phyloP scores from a whole-genome alignment of 2,329 filamentous ascomycete species.

The Sclerotiophoma versabilis region DNA sequence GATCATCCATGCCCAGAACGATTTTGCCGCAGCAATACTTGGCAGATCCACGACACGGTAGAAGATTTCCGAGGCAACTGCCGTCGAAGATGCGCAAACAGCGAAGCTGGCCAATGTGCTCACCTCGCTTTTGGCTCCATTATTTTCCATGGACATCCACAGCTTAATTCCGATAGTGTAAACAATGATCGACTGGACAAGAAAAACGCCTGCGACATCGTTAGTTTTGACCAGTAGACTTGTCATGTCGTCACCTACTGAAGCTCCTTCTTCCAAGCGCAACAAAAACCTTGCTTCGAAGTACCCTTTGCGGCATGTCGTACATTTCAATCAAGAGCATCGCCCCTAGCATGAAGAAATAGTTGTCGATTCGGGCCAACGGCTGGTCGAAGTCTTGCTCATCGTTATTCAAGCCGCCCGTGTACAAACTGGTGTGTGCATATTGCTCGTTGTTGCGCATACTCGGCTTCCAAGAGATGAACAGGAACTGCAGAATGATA shows the following conservation, averaged over 20 bases:
- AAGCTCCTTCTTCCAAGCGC: slow-evolving; percentile 53
- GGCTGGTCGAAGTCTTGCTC: slow-evolving; percentile 45
- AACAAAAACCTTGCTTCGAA: slow-evolving; percentile 46
- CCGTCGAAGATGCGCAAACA: slow-evolving; percentile 30
- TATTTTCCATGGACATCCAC: slow-evolving; percentile 50
- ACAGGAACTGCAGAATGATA: slow-evolving; percentile 53
- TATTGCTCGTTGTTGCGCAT: slow-evolving; percentile 48
- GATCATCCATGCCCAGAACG: slow-evolving; percentile 35
- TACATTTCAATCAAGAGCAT: slow-evolving; percentile 53
- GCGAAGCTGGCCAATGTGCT: slow-evolving; percentile 35
- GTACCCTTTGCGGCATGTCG: slow-evolving; percentile 44
- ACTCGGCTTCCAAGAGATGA: slow-evolving; percentile 50
- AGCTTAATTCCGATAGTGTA: slow-evolving; percentile 54
- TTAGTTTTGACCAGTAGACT: slow-evolving; percentile 15
- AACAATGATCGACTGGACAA: slow-evolving; percentile 51
- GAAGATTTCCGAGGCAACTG: slow-evolving; percentile 36
- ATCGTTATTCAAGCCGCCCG: slow-evolving; percentile 46
- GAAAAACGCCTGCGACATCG: slow-evolving; percentile 48
- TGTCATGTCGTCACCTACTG: slow-evolving; percentile 44
- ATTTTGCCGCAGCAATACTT: slow-evolving; percentile 37
- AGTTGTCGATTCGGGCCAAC: slow-evolving; percentile 53
- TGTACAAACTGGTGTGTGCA: slow-evolving; percentile 54
- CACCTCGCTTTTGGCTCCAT: slow-evolving; percentile 18
- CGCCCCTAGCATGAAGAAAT: slow-evolving; percentile 53
- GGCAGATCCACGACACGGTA: slow-evolving; percentile 42